Evolutionary conservation across 257 asterid genomes (phyloP), one percentile per base, ranked within the genome.

Genomic region (Capsicum baccatum): DNA sequence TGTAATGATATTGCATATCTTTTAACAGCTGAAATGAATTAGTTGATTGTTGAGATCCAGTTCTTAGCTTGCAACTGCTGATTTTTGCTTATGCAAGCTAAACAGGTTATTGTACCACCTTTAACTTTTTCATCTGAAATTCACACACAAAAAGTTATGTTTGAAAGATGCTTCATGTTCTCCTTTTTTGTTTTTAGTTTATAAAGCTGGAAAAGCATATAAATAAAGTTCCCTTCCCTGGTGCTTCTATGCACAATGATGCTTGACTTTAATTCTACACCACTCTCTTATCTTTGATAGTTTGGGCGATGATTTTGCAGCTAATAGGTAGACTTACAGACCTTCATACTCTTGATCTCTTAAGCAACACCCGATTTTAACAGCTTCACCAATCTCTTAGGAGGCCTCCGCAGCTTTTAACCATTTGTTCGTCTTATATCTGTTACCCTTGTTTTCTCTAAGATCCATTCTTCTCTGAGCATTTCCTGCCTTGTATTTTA

Each of bases 351-450:
- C 79, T 70, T 70, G 15, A 70, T 44, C 37, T 9, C 79, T 44
- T 42, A 70, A 9, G 79, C 79, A 42, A 44, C 56, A 69, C 9
- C 57, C 44, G 8, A 44, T 71, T 37, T 17, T 71, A 71, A 6
- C 37, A 44, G 37, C 35, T 71, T 71, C 57, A 4, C 79, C 44
- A 17, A 57, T 9, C 39, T 4, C 37, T 0, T 69, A 39, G 78
- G 78, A n/a, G 15, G 79, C 57, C 16, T 71, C 79, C 44, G 79
- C 57, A 44, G 57, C 79, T 17, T 16, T 26, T 64, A 64, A 64
- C 70, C 15, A 3, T 64, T 21, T 64, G 37, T 64, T 21, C 7
- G 16, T 39, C 79, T 71, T 44, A 57, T 70, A 70, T 39, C 16
- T 71, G 57, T 5, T 44, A 71, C 3, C 79, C 37, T n/a, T 44